Evolutionary conservation across 768 basidiomycete species (phyloP).

Genomic region (Holtermannia corniformis): DNA sequence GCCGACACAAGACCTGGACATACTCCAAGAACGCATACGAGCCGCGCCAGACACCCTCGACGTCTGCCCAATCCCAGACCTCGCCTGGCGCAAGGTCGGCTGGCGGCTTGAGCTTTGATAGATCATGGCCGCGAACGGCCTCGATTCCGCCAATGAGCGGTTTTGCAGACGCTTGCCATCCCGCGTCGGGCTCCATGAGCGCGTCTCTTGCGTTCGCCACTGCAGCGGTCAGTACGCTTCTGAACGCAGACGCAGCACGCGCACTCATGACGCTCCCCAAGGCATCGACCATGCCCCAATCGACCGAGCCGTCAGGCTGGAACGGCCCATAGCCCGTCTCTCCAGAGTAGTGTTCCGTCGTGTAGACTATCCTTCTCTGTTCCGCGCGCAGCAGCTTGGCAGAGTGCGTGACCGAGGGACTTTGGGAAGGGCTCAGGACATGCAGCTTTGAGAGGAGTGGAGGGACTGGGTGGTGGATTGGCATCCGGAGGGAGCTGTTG

Average conservation of each 20-base stretch:
- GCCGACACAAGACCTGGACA: neutral
- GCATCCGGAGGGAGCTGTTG: neutral
- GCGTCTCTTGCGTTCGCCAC: conserved; percentile 27
- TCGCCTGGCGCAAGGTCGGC: conserved; percentile 13
- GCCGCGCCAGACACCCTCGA: conserved; percentile 33
- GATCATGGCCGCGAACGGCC: conserved; percentile 22
- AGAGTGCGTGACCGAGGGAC: too few relatives aligned
- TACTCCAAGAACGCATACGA: conserved; percentile 40
- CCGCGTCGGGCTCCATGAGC: conserved; percentile 17
- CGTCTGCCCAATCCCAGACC: conserved; percentile 37
- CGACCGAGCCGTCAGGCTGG: conserved; percentile 23
- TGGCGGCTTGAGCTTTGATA: conserved; percentile 18
- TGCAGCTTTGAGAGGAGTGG: neutral
- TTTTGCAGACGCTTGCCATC: conserved; percentile 20
- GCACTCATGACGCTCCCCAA: conserved; percentile 32
- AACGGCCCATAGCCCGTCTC: conserved; percentile 36
- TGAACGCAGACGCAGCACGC: conserved; percentile 1
- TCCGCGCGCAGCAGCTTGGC: too few relatives aligned
- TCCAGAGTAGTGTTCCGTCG: conserved; percentile 15
- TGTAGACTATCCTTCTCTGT: conserved; percentile 26
- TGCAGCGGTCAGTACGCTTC: neutral
- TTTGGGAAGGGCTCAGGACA: neutral
- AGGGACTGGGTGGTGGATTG: too few relatives aligned
- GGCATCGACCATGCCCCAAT: conserved; percentile 35
- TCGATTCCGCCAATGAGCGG: conserved; percentile 27